These are phyloP conservation scores for Umbilicaria muhlenbergii DNA, from an alignment of 495 filamentous ascomycete genomes.

Conservation along the genomic window DNA sequence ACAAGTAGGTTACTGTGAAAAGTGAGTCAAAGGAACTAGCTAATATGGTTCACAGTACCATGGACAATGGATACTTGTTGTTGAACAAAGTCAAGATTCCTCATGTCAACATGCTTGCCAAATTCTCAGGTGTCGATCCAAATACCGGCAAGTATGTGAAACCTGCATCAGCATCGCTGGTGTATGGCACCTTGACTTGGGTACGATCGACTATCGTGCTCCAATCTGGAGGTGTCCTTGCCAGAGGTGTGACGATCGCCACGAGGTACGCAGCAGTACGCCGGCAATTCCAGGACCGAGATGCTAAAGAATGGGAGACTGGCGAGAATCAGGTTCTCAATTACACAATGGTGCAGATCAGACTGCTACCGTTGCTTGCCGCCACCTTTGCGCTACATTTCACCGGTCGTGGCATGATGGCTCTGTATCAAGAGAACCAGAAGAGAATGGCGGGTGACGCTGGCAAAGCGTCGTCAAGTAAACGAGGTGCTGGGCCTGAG, in stretches of 20 bases:
- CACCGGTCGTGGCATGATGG: constrained; percentile 54
- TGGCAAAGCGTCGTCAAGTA: constrained; percentile 21
- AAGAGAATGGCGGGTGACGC: constrained; percentile 37
- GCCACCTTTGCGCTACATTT: constrained; percentile 64
- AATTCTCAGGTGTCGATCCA: constrained; percentile 45
- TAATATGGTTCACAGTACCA: constrained; percentile 28
- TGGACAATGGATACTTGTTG: constrained; percentile 64
- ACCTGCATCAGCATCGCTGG: constrained; percentile 44
- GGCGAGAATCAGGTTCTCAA: constrained; percentile 57
- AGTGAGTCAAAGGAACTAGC: neutral
- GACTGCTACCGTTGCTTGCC: constrained; percentile 51
- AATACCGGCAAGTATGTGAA: constrained; percentile 45
- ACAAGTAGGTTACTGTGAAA: constrained; percentile 25
- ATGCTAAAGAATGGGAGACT: constrained; percentile 32
- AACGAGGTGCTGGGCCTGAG: constrained; percentile 48
- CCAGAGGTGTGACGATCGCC: constrained; percentile 60
- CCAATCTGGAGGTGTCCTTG: constrained; percentile 48
- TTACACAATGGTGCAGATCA: constrained; percentile 64
- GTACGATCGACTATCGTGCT: constrained; percentile 58
- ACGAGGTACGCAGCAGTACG: constrained; percentile 53
- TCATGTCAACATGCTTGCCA: constrained; percentile 52
- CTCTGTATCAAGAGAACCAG: constrained; percentile 48
- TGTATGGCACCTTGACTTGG: constrained; percentile 61
- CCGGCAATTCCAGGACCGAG: constrained; percentile 55
- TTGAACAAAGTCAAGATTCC: constrained; percentile 58